Evolutionary conservation across 257 asterid genomes (phyloP).

Genomic region (Jasminum sambac): DNA sequence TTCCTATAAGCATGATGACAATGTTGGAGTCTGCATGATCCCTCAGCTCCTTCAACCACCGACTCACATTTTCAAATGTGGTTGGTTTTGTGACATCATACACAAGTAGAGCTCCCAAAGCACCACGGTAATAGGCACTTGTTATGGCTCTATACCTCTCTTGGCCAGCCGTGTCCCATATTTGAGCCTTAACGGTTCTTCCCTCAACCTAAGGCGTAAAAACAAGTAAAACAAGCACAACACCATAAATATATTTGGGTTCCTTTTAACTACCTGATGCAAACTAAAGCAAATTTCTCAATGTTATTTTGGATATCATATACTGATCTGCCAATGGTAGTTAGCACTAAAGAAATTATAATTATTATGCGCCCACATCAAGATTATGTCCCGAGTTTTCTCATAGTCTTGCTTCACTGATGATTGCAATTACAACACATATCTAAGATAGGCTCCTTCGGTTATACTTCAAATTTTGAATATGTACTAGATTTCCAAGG

Average conservation of each 20-base stretch:
- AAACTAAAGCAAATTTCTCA: neutral
- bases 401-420: too few relatives aligned
- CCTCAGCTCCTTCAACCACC: conserved; percentile 97
- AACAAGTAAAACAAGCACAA: conserved; percentile 5
- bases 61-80: conserved; percentile 78
- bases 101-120: conserved; percentile 92
- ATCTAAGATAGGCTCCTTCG: too few relatives aligned
- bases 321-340: neutral
- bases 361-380: neutral
- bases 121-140: conserved; percentile 96
- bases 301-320: neutral
- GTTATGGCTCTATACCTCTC: conserved; percentile 97
- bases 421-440: too few relatives aligned
- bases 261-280: neutral
- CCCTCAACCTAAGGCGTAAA: conserved; percentile 65
- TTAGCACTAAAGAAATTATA: neutral
- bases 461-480: too few relatives aligned
- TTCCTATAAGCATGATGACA: conserved; percentile 87
- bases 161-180: conserved; percentile 99
- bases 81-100: conserved; percentile 91
- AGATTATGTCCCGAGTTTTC: neutral
- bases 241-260: conserved; percentile 3
- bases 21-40: conserved; percentile 93
- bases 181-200: conserved; percentile 89
- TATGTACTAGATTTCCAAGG: too few relatives aligned